Percentiles rank a stretch among this genome's conserved stretches.
Conservation (phyloP, 441 rosid species). For the Monsonia emarginata region DNA sequence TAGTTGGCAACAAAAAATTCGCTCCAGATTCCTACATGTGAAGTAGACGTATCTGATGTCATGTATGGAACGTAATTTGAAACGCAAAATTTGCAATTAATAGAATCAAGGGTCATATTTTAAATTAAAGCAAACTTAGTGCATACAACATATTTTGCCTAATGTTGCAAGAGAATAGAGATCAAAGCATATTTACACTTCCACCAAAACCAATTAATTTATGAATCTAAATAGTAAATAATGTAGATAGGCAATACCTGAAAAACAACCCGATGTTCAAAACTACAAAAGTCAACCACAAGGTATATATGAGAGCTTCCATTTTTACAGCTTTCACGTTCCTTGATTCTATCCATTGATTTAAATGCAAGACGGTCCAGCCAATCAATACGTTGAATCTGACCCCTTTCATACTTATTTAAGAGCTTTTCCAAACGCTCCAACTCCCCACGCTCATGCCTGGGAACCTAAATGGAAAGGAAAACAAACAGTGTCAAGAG, state of each 20-base stretch:
- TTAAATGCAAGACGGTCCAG: slow-evolving; percentile 80
- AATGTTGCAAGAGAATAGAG: slow-evolving; percentile 5
- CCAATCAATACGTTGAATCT: slow-evolving; percentile 82
- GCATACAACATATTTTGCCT: neutral
- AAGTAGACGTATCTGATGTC: slow-evolving; percentile 16
- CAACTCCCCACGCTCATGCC: slow-evolving; percentile 80
- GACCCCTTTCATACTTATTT: slow-evolving; percentile 87
- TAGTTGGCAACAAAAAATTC: slow-evolving; percentile 70
- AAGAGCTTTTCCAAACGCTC: slow-evolving; percentile 86
- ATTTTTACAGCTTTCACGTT: slow-evolving; percentile 54
- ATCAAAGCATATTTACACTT: neutral
- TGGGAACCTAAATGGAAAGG: slow-evolving; percentile 56
- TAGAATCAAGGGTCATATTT: neutral
- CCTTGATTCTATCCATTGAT: slow-evolving; percentile 74
- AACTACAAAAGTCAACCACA: slow-evolving; percentile 80
- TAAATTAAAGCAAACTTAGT: neutral
- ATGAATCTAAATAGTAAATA: slow-evolving; percentile 1
- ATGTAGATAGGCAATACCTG: slow-evolving; percentile 43
- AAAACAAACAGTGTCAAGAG: neutral
- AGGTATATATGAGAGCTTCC: slow-evolving; percentile 69
- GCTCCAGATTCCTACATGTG: slow-evolving; percentile 70
- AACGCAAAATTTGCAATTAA: neutral
- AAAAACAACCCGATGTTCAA: slow-evolving; percentile 91
- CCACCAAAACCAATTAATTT: neutral
- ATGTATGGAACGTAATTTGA: neutral